Percentiles rank a stretch among this genome's conserved stretches.
These are phyloP conservation scores for Stagonosporopsis cucurbitacearum DNA, from an alignment of 2,329 filamentous ascomycete genomes.

Conservation along the genomic window DNA sequence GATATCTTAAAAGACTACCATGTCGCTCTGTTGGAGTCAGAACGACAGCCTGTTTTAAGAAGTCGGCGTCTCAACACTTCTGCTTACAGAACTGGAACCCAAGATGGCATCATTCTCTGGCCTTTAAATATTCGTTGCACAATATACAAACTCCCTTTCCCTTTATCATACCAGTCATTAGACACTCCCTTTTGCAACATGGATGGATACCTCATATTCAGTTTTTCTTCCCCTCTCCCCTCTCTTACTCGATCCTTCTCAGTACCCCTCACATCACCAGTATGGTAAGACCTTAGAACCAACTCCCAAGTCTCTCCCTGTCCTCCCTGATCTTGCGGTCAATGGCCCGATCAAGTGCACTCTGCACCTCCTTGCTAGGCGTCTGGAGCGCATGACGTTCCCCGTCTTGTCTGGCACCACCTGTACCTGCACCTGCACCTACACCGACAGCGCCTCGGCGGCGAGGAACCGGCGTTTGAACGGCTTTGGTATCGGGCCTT, in stretches of 20 bases:
- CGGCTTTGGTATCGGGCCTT: not conserved
- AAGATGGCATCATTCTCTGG: no score
- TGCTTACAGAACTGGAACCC: no score
- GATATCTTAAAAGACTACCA: no score
- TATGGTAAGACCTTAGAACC: not conserved
- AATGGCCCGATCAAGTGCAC: conserved; percentile 32
- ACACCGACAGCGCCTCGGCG: not conserved
- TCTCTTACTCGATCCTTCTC: not conserved
- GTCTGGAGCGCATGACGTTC: conserved; percentile 23
- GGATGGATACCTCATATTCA: not conserved
- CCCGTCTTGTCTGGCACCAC: not conserved
- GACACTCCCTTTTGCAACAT: not conserved
- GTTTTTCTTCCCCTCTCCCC: not conserved
- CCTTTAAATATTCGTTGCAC: no score
- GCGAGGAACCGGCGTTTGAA: not conserved
- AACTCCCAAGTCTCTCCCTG: conserved; percentile 10
- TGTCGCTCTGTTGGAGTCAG: no score
- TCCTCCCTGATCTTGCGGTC: conserved; percentile 36
- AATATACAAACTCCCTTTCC: no score
- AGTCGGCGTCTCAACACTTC: no score
- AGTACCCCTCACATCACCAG: not conserved
- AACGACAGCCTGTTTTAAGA: no score
- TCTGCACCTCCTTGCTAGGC: conserved; percentile 33
- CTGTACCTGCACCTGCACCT: not conserved
- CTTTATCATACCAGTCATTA: no score